A percentile compares a stretch with the other conserved stretches of the same genome.
phyloP scores from a whole-genome alignment of 768 basidiomycete genomes.

The Fistulinella prunicolor region DNA sequence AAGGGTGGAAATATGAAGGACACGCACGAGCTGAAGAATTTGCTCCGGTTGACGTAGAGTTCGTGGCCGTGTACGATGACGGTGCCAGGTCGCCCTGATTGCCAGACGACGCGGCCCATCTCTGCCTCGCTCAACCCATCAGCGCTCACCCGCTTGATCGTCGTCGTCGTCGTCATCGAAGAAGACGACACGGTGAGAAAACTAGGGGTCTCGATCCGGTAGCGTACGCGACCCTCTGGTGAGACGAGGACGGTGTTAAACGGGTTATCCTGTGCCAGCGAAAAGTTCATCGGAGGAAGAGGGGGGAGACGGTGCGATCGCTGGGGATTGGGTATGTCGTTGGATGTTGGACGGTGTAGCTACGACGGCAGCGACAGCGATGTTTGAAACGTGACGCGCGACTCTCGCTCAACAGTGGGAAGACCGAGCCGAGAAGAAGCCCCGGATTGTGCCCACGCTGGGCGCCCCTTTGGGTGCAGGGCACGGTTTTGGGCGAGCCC shows the following conservation, averaged over 20 bases:
- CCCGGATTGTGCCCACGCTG: too few species aligned
- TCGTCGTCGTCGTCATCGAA: slow-evolving; percentile 20
- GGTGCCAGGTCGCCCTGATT: slow-evolving; percentile 26
- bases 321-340: too few species aligned
- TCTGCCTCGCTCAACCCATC: slow-evolving; percentile 26
- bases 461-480: too few species aligned
- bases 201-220: slow-evolving; percentile 31
- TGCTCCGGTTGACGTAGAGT: slow-evolving; percentile 23
- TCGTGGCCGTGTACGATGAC: slow-evolving; percentile 29
- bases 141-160: slow-evolving; percentile 22
- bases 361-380: too few species aligned
- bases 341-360: too few species aligned
- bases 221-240: slow-evolving; percentile 26
- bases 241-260: slow-evolving; percentile 32
- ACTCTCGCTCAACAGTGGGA: too few species aligned
- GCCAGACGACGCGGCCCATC: slow-evolving; percentile 30
- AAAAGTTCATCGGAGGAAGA: slow-evolving; percentile 30
- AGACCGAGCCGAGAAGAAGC: too few species aligned
- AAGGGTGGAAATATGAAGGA: background rate
- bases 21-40: slow-evolving; percentile 33
- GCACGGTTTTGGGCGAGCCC: too few species aligned
- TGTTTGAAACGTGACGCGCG: too few species aligned
- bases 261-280: slow-evolving; percentile 30
- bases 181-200: slow-evolving; percentile 7
- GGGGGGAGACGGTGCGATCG: background rate